Percentiles rank a stretch among this genome's conserved stretches.
Evolutionary conservation across 148 eudicot species (phyloP).

Genomic region (Chenopodium berlandieri): DNA sequence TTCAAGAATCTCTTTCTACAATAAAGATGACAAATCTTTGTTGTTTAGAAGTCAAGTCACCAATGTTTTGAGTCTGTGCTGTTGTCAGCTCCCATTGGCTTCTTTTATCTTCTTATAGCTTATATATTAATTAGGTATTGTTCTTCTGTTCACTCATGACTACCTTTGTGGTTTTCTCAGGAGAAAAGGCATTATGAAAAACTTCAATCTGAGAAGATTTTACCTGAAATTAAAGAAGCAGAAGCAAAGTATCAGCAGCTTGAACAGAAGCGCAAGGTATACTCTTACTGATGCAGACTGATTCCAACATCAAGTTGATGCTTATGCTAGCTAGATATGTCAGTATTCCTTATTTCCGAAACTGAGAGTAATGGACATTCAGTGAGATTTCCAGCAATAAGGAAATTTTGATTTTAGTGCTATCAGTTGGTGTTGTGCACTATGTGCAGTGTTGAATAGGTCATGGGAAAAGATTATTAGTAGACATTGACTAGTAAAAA

Average conservation of each 20-base stretch:
- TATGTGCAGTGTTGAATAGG: not conserved
- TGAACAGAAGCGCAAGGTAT: conserved; percentile 58
- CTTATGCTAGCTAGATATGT: conserved; percentile 5
- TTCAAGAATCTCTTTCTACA: not conserved
- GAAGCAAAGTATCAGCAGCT: conserved; percentile 57
- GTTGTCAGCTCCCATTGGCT: not conserved
- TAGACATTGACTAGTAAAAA: not conserved
- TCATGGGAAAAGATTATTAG: not conserved
- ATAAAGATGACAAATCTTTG: not conserved
- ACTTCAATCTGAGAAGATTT: conserved; percentile 43
- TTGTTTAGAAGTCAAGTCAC: not conserved
- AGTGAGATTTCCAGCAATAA: not conserved
- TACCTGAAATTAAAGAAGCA: conserved; percentile 51
- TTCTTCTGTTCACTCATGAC: not conserved
- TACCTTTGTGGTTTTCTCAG: conserved; percentile 37
- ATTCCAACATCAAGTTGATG: conserved; percentile 12
- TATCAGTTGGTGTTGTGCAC: not conserved
- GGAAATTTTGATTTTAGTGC: not conserved
- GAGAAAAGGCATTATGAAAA: conserved; percentile 21
- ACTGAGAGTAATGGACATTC: not conserved
- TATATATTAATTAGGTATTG: not conserved
- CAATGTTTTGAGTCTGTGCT: not conserved
- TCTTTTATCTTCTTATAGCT: not conserved
- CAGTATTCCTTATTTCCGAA: not conserved
- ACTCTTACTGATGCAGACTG: conserved; percentile 1